Base-by-base conservation (phyloP, 2,329 filamentous ascomycete genomes). In the Diaporthe ilicicola region DNA sequence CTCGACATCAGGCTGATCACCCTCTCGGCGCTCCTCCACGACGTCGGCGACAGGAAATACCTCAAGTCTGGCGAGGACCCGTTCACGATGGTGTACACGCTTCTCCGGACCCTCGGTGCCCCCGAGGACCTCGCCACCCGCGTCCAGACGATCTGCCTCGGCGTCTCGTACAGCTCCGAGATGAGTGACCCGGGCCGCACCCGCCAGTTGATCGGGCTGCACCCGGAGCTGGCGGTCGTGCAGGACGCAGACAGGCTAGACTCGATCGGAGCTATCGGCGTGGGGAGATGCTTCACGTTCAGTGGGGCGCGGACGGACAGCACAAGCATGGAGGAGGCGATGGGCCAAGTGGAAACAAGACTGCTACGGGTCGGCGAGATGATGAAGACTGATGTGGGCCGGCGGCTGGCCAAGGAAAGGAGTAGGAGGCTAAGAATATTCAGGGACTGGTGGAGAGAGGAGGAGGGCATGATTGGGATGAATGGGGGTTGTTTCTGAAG, bases 211-310 rank as follows among this genome's bases (percentile, higher is more conserved):
- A 84, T 97, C n/a, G 79, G 78, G 7, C 77, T 82, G 37, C 84
- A 93, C 78, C 93, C 93, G 1, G 94, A 96, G 80, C 84, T 96
- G 42, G 94, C 90, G 0, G 89, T 97, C 59, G 94, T 98, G 39
- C 95, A 98, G 82, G 95, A 98, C 80, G 95, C 95, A 4, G 95
- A 98, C 83, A 87, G 95, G 8, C 84, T 98, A n/a, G 95, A 98
- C 82, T 93, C 94, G 4, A 91, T 98, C 62, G 95, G 95, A 1
- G 94, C 93, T 0, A 89, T 98, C 37, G 95, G 95, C 0, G 91
- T 97, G 70, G 95, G 89, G 2, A 85, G 95, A 53, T 89, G 89
- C 50, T 95, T 96, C 79, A 90, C 92, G 0, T 98, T 90, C 79
- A 90, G 92, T 0, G 94, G 92, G 0, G 91, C 90, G 13, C 89